Evolutionary conservation across 2,329 filamentous ascomycete genomes (phyloP).

Genomic region (Arthrobotrys megalospora): DNA sequence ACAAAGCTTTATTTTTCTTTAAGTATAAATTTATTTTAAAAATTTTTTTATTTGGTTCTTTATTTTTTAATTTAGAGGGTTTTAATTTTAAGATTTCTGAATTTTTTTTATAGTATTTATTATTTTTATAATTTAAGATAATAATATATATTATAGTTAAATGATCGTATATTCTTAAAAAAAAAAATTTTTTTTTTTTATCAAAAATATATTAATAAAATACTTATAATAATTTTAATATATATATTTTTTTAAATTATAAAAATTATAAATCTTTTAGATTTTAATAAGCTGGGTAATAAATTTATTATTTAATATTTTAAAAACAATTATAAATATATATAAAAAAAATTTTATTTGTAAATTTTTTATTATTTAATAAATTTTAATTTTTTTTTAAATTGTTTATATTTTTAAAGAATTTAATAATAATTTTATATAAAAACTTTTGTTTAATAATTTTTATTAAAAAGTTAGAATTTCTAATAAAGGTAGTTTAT

Average conservation of each 20-base stretch:
- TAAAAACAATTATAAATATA: constrained; percentile 8
- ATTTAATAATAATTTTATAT: neutral
- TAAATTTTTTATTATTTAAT: neutral
- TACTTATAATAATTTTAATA: constrained; percentile 16
- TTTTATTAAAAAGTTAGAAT: neutral
- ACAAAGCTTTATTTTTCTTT: constrained; percentile 1
- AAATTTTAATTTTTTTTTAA: neutral
- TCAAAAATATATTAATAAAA: constrained; percentile 1
- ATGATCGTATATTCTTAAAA: neutral
- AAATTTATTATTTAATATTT: neutral
- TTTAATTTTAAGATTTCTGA: no score
- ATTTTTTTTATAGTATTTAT: neutral
- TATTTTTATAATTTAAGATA: neutral
- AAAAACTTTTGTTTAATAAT: neutral
- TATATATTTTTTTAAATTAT: neutral
- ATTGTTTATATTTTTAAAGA: constrained; percentile 7
- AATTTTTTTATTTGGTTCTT: no score
- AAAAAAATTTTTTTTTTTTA: constrained; percentile 10
- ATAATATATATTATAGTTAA: neutral
- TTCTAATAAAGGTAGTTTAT: no score
- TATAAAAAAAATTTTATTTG: neutral
- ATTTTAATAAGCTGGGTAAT: neutral
- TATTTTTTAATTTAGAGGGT: no score
- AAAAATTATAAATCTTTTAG: neutral
- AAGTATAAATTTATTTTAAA: constrained; percentile 10